Conservation (phyloP, 768 basidiomycete genomes). For the Amyloporia xantha region DNA sequence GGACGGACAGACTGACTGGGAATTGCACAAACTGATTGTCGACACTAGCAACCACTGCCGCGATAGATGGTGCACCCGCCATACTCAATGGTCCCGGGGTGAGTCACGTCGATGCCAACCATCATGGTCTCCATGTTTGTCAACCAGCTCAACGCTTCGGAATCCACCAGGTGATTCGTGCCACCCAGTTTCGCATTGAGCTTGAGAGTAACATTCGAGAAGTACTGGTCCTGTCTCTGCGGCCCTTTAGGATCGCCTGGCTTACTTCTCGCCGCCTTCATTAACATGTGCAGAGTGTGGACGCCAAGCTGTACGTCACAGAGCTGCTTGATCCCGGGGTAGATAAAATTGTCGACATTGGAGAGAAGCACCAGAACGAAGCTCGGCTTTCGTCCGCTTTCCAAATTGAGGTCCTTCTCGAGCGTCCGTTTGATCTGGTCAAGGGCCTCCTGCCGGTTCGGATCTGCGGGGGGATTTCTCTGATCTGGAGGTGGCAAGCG, state of each 20-base stretch:
- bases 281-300: slow-evolving; percentile 62
- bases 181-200: slow-evolving; percentile 79
- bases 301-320: slow-evolving; percentile 66
- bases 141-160: slow-evolving; percentile 52
- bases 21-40: slow-evolving; percentile 42
- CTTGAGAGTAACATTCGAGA: slow-evolving; percentile 74
- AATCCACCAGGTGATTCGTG: slow-evolving; percentile 62
- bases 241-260: too few species aligned
- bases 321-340: slow-evolving; percentile 72
- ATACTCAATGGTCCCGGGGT: slow-evolving; percentile 70
- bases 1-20: slow-evolving; percentile 43
- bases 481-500: slow-evolving; percentile 25
- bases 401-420: slow-evolving; percentile 3
- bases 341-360: slow-evolving; percentile 61
- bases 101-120: slow-evolving; percentile 70
- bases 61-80: slow-evolving; percentile 43
- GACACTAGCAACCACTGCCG: slow-evolving; percentile 45
- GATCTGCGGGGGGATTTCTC: too few species aligned
- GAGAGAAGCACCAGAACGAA: slow-evolving; percentile 67
- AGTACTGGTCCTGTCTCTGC: slow-evolving; percentile 65
- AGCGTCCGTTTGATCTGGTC: slow-evolving; percentile 29
- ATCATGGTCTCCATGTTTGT: slow-evolving; percentile 65
- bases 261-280: slow-evolving; percentile 51
- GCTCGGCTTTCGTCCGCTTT: slow-evolving; percentile 33
- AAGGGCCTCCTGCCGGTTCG: slow-evolving; percentile 35